Conservation (phyloP, 1,284 basidiomycete genomes). For the Ceratobasidium sp. region DNA sequence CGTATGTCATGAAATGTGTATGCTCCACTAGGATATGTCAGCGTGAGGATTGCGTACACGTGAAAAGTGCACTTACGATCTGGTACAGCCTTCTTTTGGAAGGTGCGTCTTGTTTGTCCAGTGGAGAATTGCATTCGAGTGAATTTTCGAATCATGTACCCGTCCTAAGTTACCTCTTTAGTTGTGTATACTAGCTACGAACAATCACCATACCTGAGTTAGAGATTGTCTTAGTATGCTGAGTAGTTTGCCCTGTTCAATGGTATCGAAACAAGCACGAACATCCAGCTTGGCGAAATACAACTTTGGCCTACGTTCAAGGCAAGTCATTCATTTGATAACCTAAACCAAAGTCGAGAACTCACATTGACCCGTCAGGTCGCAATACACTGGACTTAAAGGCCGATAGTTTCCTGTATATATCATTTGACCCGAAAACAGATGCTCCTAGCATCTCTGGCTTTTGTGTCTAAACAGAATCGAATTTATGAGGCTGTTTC, state of each 20-base stretch:
- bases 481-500: slow-evolving; percentile 9
- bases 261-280: slow-evolving; percentile 95
- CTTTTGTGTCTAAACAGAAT: slow-evolving; percentile 68
- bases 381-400: slow-evolving; percentile 72
- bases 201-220: slow-evolving; percentile 12
- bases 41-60: neutral
- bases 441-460: slow-evolving; percentile 79
- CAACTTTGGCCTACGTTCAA: slow-evolving; percentile 74
- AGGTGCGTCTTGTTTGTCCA: slow-evolving; percentile 69
- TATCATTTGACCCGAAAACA: slow-evolving; percentile 85
- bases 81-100: slow-evolving; percentile 72
- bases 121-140: slow-evolving; percentile 68
- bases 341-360: neutral
- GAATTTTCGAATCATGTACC: slow-evolving; percentile 71
- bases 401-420: slow-evolving; percentile 78
- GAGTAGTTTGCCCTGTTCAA: slow-evolving; percentile 89
- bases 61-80: slow-evolving; percentile 64
- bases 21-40: slow-evolving; percentile 69
- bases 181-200: slow-evolving; percentile 46
- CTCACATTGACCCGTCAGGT: slow-evolving; percentile 70
- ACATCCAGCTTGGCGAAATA: slow-evolving; percentile 99
- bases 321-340: slow-evolving; percentile 2
- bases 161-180: slow-evolving; percentile 52
- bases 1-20: slow-evolving; percentile 78
- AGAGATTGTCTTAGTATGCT: slow-evolving; percentile 76